Evolutionary conservation across 495 filamentous ascomycete species (phyloP).

Genomic region (Podospora fimiseda): DNA sequence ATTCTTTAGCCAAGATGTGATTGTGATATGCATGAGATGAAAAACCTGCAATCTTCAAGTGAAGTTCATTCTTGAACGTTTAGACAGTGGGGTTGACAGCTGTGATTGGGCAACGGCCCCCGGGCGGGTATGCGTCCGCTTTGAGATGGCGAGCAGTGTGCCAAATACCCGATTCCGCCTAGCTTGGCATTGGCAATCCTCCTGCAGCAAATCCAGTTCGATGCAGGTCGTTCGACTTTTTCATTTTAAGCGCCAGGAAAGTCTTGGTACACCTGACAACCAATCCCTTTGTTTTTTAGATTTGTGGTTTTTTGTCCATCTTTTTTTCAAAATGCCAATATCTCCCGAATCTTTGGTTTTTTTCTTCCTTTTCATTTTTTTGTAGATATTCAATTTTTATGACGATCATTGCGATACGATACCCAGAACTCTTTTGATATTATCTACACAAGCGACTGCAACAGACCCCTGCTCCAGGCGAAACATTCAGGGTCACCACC

Average conservation of each 20-base stretch:
- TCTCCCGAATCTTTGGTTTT: neutral
- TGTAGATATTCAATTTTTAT: too few relatives aligned
- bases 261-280: too few relatives aligned
- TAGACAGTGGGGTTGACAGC: neutral
- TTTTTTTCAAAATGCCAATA: too few relatives aligned
- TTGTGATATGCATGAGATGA: too few relatives aligned
- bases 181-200: conserved; percentile 6
- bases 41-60: too few relatives aligned
- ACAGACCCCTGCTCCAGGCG: conserved; percentile 31
- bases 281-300: conserved; percentile 3
- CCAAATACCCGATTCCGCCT: conserved; percentile 7
- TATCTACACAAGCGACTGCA: neutral
- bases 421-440: too few relatives aligned
- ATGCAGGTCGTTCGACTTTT: neutral
- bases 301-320: conserved; percentile 1
- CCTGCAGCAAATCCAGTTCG: conserved; percentile 2
- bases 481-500: conserved; percentile 33
- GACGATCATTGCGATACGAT: too few relatives aligned
- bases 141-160: neutral
- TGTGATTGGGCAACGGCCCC: neutral
- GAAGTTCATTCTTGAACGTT: neutral
- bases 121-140: neutral
- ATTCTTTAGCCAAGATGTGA: too few relatives aligned
- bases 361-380: neutral
- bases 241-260: conserved; percentile 20